These are phyloP conservation scores for Gastrolobium villosum DNA, from an alignment of 306 rosid genomes.

Conservation along the genomic window DNA sequence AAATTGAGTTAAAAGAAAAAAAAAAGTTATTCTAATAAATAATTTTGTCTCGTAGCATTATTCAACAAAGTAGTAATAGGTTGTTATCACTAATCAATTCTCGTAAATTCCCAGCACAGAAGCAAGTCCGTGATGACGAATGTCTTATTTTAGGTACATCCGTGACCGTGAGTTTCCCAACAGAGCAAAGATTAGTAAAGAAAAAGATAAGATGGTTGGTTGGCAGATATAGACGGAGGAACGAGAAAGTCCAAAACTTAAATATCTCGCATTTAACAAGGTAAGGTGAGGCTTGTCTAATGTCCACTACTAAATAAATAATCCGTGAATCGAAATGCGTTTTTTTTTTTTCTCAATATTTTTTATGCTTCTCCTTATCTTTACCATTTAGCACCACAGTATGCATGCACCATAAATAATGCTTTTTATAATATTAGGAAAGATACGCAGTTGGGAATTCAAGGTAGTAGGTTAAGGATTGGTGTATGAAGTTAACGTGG, in stretches of 20 bases:
- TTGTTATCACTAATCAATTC: not conserved
- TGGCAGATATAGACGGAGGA: constrained; percentile 37
- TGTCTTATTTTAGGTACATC: constrained; percentile 21
- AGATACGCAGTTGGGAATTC: constrained; percentile 37
- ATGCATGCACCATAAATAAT: not conserved
- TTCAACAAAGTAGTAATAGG: not conserved
- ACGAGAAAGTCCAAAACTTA: constrained; percentile 30
- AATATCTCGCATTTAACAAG: constrained; percentile 39
- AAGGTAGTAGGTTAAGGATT: constrained; percentile 52
- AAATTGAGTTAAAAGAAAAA: too few species aligned
- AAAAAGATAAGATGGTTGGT: constrained; percentile 27
- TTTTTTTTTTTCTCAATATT: constrained; percentile 39
- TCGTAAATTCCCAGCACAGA: constrained; percentile 1
- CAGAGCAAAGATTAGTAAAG: not conserved
- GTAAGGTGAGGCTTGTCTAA: constrained; percentile 13
- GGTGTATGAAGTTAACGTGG: constrained; percentile 41
- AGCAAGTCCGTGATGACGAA: constrained; percentile 49
- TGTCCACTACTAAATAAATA: constrained; percentile 39
- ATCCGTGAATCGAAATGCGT: constrained; percentile 59
- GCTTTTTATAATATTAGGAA: not conserved
- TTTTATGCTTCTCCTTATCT: constrained; percentile 19
- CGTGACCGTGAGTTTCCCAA: constrained; percentile 24
- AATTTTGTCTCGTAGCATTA: too few species aligned
- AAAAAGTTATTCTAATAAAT: not conserved
- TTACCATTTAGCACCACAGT: not conserved